Base-by-base conservation (phyloP, 257 asterid genomes). In the Solanum etuberosum region DNA sequence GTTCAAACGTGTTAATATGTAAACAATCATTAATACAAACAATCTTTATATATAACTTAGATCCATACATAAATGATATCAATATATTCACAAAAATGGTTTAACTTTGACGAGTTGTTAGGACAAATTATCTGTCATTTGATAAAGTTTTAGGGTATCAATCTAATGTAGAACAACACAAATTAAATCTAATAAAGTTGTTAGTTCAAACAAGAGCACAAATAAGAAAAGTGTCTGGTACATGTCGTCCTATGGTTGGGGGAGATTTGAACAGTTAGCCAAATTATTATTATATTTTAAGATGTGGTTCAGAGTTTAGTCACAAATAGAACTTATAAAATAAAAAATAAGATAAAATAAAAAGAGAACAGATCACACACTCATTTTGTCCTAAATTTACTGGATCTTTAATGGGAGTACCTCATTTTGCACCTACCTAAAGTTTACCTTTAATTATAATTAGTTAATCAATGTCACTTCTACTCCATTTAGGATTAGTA, bases 341-440 rank as follows among this genome's bases (percentile, higher is more conserved):
- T 20, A 18, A 81, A 83, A 57, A 54, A 20, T 6, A 59, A 48
- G 71, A 83, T 87, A 85, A 86, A 68, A 84, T 65, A 35, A 81
- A 88, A 74, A 83, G 80, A 71, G 87, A 78, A 89, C 90, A 78
- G 90, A 90, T 88, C 86, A 87, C 87, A 87, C 86, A 77, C 85
- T 84, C 40, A 31, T 68, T 67, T 85, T 88, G 84, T 70, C 71
- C 61, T 65, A 27, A 70, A 73, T 70, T 91, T 84, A 84, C 63
- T 38, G 38, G 76, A 63, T 68, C 27, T 10, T 91, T 89, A 90
- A 84, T 87, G n/a, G n/a, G n/a, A n/a, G n/a, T n/a, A 77, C 92
- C 92, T 83, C 87, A 89, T 93, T 91, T 92, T 91, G 85, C 88
- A 94, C 96, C 97, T 89, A 93, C 93, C 93, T 91, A 91, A 89